A percentile compares a stretch with the other conserved stretches of the same genome.
These are phyloP conservation scores for Flaveria ramosissima DNA, from an alignment of 129 eudicot species.

Conservation along the genomic window DNA sequence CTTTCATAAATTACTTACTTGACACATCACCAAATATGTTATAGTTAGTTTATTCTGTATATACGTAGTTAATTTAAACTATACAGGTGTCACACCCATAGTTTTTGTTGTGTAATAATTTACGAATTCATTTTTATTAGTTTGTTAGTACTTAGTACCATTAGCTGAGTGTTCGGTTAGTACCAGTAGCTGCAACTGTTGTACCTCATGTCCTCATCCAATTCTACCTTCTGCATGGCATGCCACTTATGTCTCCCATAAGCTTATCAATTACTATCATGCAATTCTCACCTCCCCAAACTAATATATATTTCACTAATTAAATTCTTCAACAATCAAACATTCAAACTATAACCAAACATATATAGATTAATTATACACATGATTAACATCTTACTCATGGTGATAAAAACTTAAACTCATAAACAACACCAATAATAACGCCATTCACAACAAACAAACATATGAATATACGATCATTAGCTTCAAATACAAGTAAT, in stretches of 20 bases:
- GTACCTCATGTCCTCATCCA: not conserved
- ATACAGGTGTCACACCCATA: no score
- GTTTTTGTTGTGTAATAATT: no score
- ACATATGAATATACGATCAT: not conserved
- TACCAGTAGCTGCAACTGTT: conserved; percentile 1
- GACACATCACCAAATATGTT: no score
- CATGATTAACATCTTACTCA: no score
- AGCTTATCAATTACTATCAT: not conserved
- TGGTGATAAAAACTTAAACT: no score
- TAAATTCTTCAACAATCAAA: not conserved
- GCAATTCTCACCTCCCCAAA: conserved; percentile 1
- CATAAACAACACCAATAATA: no score
- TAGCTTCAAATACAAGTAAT: not conserved
- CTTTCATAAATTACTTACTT: no score
- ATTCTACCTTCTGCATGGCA: conserved; percentile 4
- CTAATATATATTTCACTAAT: not conserved
- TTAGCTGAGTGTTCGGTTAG: not conserved
- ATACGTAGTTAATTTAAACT: no score
- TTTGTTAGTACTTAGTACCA: not conserved
- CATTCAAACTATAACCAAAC: not conserved
- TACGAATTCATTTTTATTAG: no score
- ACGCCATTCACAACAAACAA: no score
- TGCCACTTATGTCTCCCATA: not conserved
- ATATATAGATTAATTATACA: no score
- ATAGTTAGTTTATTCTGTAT: no score